These are phyloP conservation scores for Styphnolobium japonicum DNA, from an alignment of 306 rosid genomes.

Conservation along the genomic window DNA sequence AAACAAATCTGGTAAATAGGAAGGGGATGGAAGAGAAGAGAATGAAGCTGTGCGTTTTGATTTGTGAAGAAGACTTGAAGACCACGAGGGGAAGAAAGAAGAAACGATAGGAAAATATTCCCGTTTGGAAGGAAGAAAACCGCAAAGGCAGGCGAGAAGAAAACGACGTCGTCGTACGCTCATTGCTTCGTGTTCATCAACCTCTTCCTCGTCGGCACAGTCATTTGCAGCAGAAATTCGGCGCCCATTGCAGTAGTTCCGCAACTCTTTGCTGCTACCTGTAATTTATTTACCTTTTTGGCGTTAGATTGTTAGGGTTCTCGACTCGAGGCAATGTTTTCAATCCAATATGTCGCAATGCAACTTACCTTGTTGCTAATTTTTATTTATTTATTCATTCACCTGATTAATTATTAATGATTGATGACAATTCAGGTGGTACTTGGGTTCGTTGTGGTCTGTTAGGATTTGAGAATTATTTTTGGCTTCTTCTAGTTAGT, in stretches of 20 bases:
- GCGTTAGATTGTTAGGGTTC: slow-evolving; percentile 34
- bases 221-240: neutral
- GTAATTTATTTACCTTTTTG: too few relatives aligned
- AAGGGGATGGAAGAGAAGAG: neutral
- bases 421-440: neutral
- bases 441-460: neutral
- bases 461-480: neutral
- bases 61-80: too few relatives aligned
- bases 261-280: neutral
- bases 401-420: neutral
- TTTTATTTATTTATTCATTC: neutral
- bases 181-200: neutral
- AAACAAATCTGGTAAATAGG: too few relatives aligned
- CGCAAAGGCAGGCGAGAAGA: neutral
- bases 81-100: neutral
- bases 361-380: neutral
- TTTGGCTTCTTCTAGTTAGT: neutral
- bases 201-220: neutral
- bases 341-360: neutral
- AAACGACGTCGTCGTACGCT: neutral
- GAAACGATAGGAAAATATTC: neutral
- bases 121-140: neutral
- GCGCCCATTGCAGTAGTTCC: neutral
- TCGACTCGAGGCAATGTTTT: neutral
- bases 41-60: neutral